phyloP scores from a whole-genome alignment of 495 filamentous ascomycete genomes.

The Neurospora sp. region DNA sequence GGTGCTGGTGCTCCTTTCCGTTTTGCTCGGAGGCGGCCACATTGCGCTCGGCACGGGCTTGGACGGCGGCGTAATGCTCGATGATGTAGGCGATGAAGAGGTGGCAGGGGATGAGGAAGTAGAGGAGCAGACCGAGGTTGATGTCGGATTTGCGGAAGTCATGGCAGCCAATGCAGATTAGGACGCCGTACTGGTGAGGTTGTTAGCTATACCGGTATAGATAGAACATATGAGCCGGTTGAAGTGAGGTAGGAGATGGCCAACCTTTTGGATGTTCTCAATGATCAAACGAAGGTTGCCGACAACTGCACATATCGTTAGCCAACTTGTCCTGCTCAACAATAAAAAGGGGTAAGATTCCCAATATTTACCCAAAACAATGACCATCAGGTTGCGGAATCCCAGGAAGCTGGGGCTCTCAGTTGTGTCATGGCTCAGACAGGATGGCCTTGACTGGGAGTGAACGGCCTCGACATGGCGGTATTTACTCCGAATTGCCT shows the following conservation, averaged over 20 bases:
- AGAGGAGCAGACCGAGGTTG: slow-evolving; percentile 62
- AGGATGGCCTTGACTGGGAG: slow-evolving; percentile 57
- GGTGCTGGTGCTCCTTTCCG: slow-evolving; percentile 1
- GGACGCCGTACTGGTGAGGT: slow-evolving; percentile 67
- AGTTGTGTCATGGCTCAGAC: slow-evolving; percentile 72
- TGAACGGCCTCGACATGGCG: slow-evolving; percentile 84
- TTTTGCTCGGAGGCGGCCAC: slow-evolving; percentile 32
- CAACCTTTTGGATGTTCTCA: slow-evolving; percentile 91
- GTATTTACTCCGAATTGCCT: slow-evolving; percentile 48
- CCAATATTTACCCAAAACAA: slow-evolving; percentile 61
- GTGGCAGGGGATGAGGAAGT: slow-evolving; percentile 78
- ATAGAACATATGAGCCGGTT: neutral
- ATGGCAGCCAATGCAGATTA: slow-evolving; percentile 86
- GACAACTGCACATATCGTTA: slow-evolving; percentile 47
- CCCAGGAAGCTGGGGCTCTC: slow-evolving; percentile 75
- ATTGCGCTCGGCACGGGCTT: slow-evolving; percentile 58
- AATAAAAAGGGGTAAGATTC: neutral
- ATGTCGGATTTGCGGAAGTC: slow-evolving; percentile 77
- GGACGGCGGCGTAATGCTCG: slow-evolving; percentile 66
- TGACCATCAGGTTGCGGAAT: slow-evolving; percentile 92
- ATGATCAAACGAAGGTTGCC: slow-evolving; percentile 89
- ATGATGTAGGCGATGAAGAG: slow-evolving; percentile 82
- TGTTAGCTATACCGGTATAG: slow-evolving; percentile 1
- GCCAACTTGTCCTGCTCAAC: neutral
- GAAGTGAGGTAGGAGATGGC: slow-evolving; percentile 6